These are phyloP conservation scores for Piper longum DNA, from an alignment of 164 flowering plant species.

Conservation along the genomic window DNA sequence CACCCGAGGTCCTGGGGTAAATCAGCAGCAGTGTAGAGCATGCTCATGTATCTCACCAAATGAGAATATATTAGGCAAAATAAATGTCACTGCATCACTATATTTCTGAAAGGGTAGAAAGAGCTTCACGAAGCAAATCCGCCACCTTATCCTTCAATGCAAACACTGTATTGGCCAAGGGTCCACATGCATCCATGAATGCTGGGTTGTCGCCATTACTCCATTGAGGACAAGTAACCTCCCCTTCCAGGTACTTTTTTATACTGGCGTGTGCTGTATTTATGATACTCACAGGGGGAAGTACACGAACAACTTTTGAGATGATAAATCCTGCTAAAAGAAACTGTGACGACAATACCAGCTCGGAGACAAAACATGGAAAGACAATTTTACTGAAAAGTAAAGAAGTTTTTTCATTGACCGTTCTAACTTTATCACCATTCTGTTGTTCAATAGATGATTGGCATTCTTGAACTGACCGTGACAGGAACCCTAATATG, in stretches of 20 bases:
- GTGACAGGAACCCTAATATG: slow-evolving; percentile 49
- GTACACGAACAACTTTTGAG: slow-evolving; percentile 62
- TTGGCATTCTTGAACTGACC: slow-evolving; percentile 39
- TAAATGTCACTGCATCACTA: slow-evolving; percentile 15
- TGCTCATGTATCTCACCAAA: background rate
- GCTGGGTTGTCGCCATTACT: slow-evolving; percentile 9
- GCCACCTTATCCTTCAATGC: slow-evolving; percentile 29
- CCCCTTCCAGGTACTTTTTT: slow-evolving; percentile 37
- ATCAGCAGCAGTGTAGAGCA: background rate
- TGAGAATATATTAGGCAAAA: background rate
- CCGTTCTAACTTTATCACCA: slow-evolving; percentile 4
- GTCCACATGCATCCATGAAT: slow-evolving; percentile 10
- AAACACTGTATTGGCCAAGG: slow-evolving; percentile 28
- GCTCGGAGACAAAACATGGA: slow-evolving; percentile 68
- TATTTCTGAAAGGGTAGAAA: slow-evolving; percentile 31
- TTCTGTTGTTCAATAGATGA: slow-evolving; percentile 10
- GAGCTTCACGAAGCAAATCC: slow-evolving; percentile 35
- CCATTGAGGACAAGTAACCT: slow-evolving; percentile 16
- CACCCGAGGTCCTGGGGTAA: background rate
- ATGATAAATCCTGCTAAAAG: slow-evolving; percentile 72
- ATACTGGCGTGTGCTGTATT: slow-evolving; percentile 71
- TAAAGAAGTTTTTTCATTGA: slow-evolving; percentile 6
- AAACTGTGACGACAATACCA: slow-evolving; percentile 59
- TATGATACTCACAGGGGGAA: slow-evolving; percentile 52
- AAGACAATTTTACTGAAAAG: slow-evolving; percentile 40